Conservation (phyloP, 306 rosid genomes). For the Quercus rubra region DNA sequence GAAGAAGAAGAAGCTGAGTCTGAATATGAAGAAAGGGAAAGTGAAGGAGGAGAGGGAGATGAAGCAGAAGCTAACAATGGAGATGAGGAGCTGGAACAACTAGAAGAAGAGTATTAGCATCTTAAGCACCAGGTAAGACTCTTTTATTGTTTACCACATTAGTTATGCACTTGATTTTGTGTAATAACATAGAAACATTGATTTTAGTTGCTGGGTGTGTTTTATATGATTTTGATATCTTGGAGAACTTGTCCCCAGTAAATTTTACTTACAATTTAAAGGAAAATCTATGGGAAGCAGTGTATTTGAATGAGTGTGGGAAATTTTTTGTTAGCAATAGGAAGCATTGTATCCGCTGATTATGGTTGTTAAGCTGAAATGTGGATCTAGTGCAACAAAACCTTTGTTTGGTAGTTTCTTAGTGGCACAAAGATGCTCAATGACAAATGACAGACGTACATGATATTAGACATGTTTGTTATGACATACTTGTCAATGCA, state of each 20-base stretch:
- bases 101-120: conserved; percentile 66
- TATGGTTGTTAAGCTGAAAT: too few species aligned
- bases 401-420: too few species aligned
- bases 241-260: not conserved
- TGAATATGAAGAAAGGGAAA: not conserved
- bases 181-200: not conserved
- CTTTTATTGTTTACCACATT: conserved; percentile 2
- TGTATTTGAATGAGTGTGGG: too few species aligned
- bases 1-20: conserved; percentile 22
- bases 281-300: not conserved
- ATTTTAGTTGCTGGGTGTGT: conserved; percentile 6
- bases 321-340: too few species aligned
- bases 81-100: conserved; percentile 72
- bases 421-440: not conserved
- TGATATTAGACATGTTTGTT: not conserved
- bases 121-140: conserved; percentile 66
- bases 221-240: conserved; percentile 10
- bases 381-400: too few species aligned
- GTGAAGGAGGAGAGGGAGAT: not conserved
- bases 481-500: not conserved
- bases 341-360: too few species aligned
- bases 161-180: not conserved
- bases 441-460: not conserved
- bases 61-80: conserved; percentile 8
- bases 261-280: too few species aligned